Evolutionary conservation across 495 filamentous ascomycete genomes (phyloP), one percentile per base, ranked within the genome.

Genomic region (Hypomontagnella submonticulosa): DNA sequence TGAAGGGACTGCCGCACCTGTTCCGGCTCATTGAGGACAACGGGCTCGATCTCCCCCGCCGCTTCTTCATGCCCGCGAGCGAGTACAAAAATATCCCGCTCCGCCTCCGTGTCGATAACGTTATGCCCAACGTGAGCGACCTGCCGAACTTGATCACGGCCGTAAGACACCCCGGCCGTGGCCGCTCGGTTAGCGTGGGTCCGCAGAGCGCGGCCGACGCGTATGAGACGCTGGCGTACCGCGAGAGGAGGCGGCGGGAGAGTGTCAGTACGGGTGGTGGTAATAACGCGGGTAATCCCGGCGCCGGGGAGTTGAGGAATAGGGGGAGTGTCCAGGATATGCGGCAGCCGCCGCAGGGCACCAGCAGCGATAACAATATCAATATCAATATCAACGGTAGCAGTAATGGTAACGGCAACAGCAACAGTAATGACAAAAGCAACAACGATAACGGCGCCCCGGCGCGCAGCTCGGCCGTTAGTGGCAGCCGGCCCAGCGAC

Each of bases 181-280:
- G 85, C 56, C 85, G 95, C n/a, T 87, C 91, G 36, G 87, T 97
- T 18, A 97, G 92, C 18, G 84, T 99, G 32, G 95, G 95, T 0
- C 95, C 95, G 4, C 95, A 98, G 76, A 97, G 93, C 20, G 92
- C 90, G 57, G 95, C 95, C 2, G 95, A 99, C 75, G 95, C 93
- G 5, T 97, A 97, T 71, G 95, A 99, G 78, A 92, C 92, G 13
- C 79, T 98, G 16, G 95, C 95, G n/a, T 97, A 94, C 69, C 86
- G 93, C 2, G 91, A 96, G 73, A 87, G 92, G 67, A 85, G 85
- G 63, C 82, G 93, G 66, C 81, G 91, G 38, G 91, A 97, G 73
- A 97, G 90, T 67, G 78, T 88, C n/a, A 63, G 66, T 13, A 49
- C 23, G 4, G 59, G 42, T 0, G 44, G 34, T 32, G 36, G 5